Evolutionary conservation across 805 yeast genomes (phyloP).

Genomic region (Metschnikowia vanudenii): DNA sequence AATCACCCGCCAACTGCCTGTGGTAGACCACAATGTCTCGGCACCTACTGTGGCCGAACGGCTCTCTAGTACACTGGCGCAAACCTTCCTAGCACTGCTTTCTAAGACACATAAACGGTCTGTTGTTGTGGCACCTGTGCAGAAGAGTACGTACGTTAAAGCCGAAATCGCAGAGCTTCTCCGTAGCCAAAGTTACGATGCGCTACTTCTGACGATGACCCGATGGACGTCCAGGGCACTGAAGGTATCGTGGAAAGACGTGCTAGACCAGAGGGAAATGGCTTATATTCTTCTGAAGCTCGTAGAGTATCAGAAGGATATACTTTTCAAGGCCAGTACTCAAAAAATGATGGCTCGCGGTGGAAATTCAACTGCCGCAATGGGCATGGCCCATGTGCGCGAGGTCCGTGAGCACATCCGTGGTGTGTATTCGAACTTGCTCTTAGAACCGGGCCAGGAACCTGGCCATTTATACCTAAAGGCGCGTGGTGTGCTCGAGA

Average conservation of each 20-base stretch:
- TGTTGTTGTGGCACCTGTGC: neutral
- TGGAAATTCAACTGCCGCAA: neutral
- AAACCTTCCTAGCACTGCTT: neutral
- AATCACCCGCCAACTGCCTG: neutral
- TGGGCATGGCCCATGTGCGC: constrained; percentile 12
- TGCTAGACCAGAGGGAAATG: constrained; percentile 14
- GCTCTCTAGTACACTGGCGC: neutral
- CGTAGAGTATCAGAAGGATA: constrained; percentile 14
- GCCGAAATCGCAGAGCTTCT: constrained; percentile 13
- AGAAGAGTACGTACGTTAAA: neutral
- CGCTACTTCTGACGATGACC: constrained; percentile 9
- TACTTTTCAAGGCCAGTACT: constrained; percentile 13
- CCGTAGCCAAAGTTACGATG: constrained; percentile 7
- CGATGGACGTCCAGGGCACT: constrained; percentile 14
- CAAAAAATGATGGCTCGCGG: neutral
- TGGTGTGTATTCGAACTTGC: constrained; percentile 15
- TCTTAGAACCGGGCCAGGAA: constrained; percentile 5
- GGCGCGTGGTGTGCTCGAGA: neutral
- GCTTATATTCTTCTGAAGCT: constrained; percentile 13
- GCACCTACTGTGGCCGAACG: neutral
- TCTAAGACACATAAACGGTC: neutral
- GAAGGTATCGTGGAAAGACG: constrained; percentile 11
- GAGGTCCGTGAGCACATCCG: constrained; percentile 16
- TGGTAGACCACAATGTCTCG: neutral
- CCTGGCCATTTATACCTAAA: constrained; percentile 11